Evolutionary conservation across 805 yeast species (phyloP).

Genomic region (Cephaloascus albidus): DNA sequence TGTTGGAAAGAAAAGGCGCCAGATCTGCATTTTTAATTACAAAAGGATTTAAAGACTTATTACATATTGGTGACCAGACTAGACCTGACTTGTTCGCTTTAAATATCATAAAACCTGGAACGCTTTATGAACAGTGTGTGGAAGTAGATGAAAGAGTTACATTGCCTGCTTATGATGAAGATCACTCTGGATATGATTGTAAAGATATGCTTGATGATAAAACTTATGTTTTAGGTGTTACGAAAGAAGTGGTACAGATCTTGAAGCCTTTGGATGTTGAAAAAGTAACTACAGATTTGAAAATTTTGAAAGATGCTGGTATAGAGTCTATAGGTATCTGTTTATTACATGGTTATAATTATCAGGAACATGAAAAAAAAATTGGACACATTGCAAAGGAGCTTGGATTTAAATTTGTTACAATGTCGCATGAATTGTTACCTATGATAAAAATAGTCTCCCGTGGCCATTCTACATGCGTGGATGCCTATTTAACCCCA

Average conservation of each 20-base stretch:
- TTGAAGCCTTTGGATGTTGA: conserved; percentile 38
- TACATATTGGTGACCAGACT: conserved; percentile 13
- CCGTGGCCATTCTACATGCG: conserved; percentile 69
- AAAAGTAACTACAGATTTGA: conserved; percentile 31
- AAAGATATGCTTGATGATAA: conserved; percentile 12
- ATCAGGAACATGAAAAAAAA: conserved; percentile 51
- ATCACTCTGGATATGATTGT: conserved; percentile 10
- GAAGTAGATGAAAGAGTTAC: conserved; percentile 14
- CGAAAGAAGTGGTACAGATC: conserved; percentile 61
- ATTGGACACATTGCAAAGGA: conserved; percentile 38
- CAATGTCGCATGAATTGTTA: conserved; percentile 57
- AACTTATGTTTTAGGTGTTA: conserved; percentile 42
- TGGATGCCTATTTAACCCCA: conserved; percentile 80
- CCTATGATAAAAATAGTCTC: conserved; percentile 76
- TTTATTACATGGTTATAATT: conserved; percentile 65
- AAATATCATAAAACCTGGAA: conserved; percentile 10
- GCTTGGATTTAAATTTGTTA: conserved; percentile 61
- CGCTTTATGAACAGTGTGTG: conserved; percentile 8
- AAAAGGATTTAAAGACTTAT: conserved; percentile 12
- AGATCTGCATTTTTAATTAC: conserved; percentile 11
- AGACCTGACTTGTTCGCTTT: conserved; percentile 13
- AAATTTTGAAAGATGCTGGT: conserved; percentile 42
- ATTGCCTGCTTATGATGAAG: conserved; percentile 10
- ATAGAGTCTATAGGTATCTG: conserved; percentile 65
- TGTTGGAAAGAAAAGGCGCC: conserved; percentile 13